Evolutionary conservation across 2,329 filamentous ascomycete genomes (phyloP).

Genomic region (Stagonosporopsis tanaceti): DNA sequence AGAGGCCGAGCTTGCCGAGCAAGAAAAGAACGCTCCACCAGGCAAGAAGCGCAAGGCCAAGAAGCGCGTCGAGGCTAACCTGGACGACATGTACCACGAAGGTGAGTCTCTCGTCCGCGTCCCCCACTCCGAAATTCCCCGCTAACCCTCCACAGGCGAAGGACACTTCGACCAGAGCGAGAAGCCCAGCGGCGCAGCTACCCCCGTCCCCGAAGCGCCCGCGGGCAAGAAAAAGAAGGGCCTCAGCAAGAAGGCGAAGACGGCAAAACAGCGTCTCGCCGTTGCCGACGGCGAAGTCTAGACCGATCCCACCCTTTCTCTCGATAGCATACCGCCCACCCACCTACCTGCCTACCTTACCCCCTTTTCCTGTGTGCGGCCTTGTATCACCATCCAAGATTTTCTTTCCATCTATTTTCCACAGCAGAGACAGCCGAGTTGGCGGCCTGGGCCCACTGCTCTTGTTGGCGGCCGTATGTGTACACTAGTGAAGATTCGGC

Average conservation of each 20-base stretch:
- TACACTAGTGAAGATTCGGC: background rate
- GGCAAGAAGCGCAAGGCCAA: constrained; percentile 66
- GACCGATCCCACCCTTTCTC: background rate
- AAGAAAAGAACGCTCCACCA: constrained; percentile 60
- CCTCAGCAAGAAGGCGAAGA: constrained; percentile 61
- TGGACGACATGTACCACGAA: constrained; percentile 99
- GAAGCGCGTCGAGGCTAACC: constrained; percentile 67
- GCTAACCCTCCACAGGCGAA: constrained; percentile 71
- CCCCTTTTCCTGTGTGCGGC: background rate
- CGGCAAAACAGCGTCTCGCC: constrained; percentile 58
- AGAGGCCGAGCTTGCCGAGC: constrained; percentile 81
- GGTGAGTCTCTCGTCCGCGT: constrained; percentile 66
- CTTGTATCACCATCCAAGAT: background rate
- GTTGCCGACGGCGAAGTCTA: constrained; percentile 56
- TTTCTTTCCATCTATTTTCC: background rate
- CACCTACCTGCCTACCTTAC: background rate
- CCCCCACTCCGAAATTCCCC: background rate
- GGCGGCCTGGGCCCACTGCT: background rate
- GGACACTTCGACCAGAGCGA: constrained; percentile 92
- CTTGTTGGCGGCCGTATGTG: background rate
- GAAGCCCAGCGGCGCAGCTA: constrained; percentile 85
- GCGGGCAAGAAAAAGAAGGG: constrained; percentile 55
- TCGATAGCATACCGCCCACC: background rate
- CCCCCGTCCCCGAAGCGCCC: constrained; percentile 67
- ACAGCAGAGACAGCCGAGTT: background rate